Base-by-base conservation (phyloP, 257 asterid species). In the Ehretia macrophylla region DNA sequence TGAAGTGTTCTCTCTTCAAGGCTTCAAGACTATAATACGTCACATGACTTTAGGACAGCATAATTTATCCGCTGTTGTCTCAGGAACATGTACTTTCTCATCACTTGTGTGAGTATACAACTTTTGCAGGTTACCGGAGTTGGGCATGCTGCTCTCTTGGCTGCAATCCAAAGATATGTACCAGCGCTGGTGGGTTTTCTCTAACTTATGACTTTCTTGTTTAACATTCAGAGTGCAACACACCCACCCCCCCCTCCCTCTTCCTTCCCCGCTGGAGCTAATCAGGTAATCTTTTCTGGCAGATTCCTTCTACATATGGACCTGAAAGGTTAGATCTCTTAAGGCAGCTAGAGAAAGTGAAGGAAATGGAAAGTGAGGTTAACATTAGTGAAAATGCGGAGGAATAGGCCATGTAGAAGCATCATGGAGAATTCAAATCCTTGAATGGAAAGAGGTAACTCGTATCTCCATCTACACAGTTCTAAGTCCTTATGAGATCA, bases 251-350 rank as follows among this genome's bases (percentile, higher is more conserved):
- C n/a, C n/a, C n/a, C 59, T 51, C 59, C 38, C 49, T 54, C 80
- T 23, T n/a, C n/a, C n/a, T n/a, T n/a, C n/a, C n/a, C n/a, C n/a
- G n/a, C n/a, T n/a, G n/a, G 65, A 67, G 65, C 23, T 63, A 39
- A 17, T 65, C 54, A 20, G 23, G 44, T 58, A 54, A 55, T 22
- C 58, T 55, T 55, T 53, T 65, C 62, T 67, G 73, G 72, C 84
- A 92, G 98, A 92, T 92, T 74, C 97, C 98, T 63, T 92, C 97
- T 42, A 93, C 99, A 8, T 93, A 93, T 22, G 97, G 99, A 66
- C 77, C 84, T 1, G 99, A 89, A 68, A 85, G 99, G 73, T 66
- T 93, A 65, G 81, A 79, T 72, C 95, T 93, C 58, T 65, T 93
- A 83, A 85, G 99, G 92, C 90, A 93, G 84, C 85, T 93, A 60